phyloP scores from a whole-genome alignment of 169 alveolate species.

The Miamiensis avidus region DNA sequence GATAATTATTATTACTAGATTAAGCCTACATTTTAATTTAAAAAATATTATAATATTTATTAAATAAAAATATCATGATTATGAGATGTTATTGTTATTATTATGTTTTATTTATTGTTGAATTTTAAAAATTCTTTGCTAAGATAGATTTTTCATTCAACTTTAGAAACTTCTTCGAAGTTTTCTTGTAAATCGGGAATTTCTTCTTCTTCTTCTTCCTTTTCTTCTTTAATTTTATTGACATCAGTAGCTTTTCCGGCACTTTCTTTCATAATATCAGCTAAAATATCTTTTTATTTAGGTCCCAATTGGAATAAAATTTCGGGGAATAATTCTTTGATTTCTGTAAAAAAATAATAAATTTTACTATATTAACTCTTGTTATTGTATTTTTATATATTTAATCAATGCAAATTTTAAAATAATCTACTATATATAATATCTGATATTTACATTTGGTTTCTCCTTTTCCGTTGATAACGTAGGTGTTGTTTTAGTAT shows the following conservation, averaged over 20 bases:
- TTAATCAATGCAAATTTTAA: too few species aligned
- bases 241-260: constrained; percentile 12
- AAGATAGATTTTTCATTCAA: constrained; percentile 20
- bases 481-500: constrained; percentile 94
- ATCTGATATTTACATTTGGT: constrained; percentile 79
- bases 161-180: constrained; percentile 69
- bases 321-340: constrained; percentile 71
- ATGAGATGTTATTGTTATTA: too few species aligned
- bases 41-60: too few species aligned
- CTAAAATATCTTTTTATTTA: constrained; percentile 56
- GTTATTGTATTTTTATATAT: too few species aligned
- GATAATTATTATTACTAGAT: too few species aligned
- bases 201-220: constrained; percentile 68
- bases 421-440: too few species aligned
- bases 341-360: not conserved
- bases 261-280: constrained; percentile 49
- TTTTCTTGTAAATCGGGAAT: constrained; percentile 63
- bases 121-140: not conserved
- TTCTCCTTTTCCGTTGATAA: constrained; percentile 92
- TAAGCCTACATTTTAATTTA: too few species aligned
- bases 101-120: too few species aligned
- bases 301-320: constrained; percentile 76
- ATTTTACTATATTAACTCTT: too few species aligned
- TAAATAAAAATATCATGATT: too few species aligned
- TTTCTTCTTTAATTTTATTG: constrained; percentile 40